phyloP scores from a whole-genome alignment of 2,329 filamentous ascomycete species.

The Arthrobotrys sinensis region DNA sequence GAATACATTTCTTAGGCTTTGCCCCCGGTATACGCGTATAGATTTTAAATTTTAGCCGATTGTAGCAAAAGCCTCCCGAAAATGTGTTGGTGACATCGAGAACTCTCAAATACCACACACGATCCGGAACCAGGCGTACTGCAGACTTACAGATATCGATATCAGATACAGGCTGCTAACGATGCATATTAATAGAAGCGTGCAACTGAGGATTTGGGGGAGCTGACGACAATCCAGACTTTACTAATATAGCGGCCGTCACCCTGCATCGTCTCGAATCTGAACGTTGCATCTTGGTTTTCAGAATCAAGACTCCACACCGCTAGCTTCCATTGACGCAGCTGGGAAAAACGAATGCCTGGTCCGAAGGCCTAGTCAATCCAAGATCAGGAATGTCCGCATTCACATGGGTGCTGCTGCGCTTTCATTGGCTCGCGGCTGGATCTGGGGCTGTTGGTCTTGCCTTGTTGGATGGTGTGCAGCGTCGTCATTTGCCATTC shows the following conservation, averaged over 20 bases:
- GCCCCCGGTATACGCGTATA: too few species aligned
- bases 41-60: too few species aligned
- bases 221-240: background rate
- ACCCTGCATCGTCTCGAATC: conserved; percentile 3
- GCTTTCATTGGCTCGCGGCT: conserved; percentile 27
- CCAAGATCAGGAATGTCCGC: conserved; percentile 26
- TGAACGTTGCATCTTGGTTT: background rate
- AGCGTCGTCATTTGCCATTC: conserved; percentile 39
- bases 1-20: too few species aligned
- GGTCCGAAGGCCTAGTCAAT: conserved; percentile 4
- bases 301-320: background rate
- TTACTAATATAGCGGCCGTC: background rate
- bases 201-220: too few species aligned
- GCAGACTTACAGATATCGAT: too few species aligned
- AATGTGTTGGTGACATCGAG: too few species aligned
- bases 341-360: too few species aligned
- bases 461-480: conserved; percentile 30
- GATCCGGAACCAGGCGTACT: too few species aligned
- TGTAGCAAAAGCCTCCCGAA: too few species aligned
- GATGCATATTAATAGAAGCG: too few species aligned
- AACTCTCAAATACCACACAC: too few species aligned
- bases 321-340: background rate
- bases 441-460: conserved; percentile 24
- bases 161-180: too few species aligned
- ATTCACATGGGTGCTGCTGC: conserved; percentile 20